These are phyloP conservation scores for Xerocomus brunneocitrinus DNA, from an alignment of 768 basidiomycete genomes.

Conservation along the genomic window DNA sequence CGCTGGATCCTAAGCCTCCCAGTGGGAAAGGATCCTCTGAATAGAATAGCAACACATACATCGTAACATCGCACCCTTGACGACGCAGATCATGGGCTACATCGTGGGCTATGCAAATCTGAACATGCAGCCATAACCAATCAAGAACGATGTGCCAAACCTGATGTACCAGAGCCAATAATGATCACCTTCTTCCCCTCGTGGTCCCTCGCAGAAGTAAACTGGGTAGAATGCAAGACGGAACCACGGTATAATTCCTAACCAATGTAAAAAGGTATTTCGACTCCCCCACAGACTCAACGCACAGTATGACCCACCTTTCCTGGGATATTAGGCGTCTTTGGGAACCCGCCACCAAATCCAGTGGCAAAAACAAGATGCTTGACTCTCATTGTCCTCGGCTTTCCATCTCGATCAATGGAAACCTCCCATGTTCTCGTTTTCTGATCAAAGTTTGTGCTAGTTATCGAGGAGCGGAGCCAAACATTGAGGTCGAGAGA, in stretches of 20 bases:
- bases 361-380: slow-evolving; percentile 59
- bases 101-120: slow-evolving; percentile 29
- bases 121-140: neutral
- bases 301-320: slow-evolving; percentile 26
- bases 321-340: slow-evolving; percentile 43
- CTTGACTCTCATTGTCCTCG: slow-evolving; percentile 35
- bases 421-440: slow-evolving; percentile 40
- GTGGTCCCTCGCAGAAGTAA: slow-evolving; percentile 42
- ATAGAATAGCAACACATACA: slow-evolving; percentile 8
- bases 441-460: slow-evolving; percentile 32
- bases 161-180: slow-evolving; percentile 60
- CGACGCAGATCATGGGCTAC: slow-evolving; percentile 33
- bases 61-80: slow-evolving; percentile 27
- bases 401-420: slow-evolving; percentile 29
- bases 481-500: slow-evolving; percentile 60
- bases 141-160: slow-evolving; percentile 21
- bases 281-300: no score
- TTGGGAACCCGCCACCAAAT: slow-evolving; percentile 43
- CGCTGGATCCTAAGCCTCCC: slow-evolving; percentile 22
- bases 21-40: slow-evolving; percentile 27
- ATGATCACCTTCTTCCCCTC: slow-evolving; percentile 61
- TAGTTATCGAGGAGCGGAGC: slow-evolving; percentile 42
- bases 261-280: no score
- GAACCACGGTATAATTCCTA: slow-evolving; percentile 50
- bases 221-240: slow-evolving; percentile 50